Base-by-base conservation (phyloP, 2,329 filamentous ascomycete genomes). In the Alternaria gansuensis region DNA sequence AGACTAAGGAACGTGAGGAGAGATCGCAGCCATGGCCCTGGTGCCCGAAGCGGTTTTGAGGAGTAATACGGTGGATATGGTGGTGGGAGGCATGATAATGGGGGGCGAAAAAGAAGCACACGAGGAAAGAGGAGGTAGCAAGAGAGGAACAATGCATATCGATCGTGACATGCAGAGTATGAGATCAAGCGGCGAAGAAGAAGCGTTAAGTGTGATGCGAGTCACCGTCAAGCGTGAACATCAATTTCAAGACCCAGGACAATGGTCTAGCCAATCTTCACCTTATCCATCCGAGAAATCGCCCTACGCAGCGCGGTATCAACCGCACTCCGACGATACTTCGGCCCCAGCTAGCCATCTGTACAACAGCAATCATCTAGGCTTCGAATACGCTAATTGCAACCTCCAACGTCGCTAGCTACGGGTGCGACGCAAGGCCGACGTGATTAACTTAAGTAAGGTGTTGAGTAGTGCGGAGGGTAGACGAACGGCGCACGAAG, bases 381-480 rank as follows among this genome's bases (percentile, higher is more conserved):
- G 62, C 2, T 65, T 59, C 5, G 69, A 76, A 45, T 81, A 80
- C 53, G 64, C 64, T 11, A 65, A 73, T 1, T 75, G 76, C 37
- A 73, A 71, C 5, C 64, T 79, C 1, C 64, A 66, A 26, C 71
- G 75, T 60, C 62, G 80, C 10, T 70, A 75, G 51, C 39, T 72
- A 13, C 81, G 79, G 79, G 58, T 81, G 39, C 67, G 67, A 31
- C 63, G 68, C 48, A 80, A 79, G 57, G 62, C 68, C 2, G 72
- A 75, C 40, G 76, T 76, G 11, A 65, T 77, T 48, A 63, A 59
- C n/a, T 61, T 81, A 51, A 74, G 77, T 36, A 66, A 76, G 41
- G 62, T 65, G 3, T 51, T 81, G 52, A 73, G 64, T 56, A 63
- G 78, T 41, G 66, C 80, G 39, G 77, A 80, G 63, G 73, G 75